Conservation (phyloP, 2,329 filamentous ascomycete genomes). For the Trichoderma citrinoviride region DNA sequence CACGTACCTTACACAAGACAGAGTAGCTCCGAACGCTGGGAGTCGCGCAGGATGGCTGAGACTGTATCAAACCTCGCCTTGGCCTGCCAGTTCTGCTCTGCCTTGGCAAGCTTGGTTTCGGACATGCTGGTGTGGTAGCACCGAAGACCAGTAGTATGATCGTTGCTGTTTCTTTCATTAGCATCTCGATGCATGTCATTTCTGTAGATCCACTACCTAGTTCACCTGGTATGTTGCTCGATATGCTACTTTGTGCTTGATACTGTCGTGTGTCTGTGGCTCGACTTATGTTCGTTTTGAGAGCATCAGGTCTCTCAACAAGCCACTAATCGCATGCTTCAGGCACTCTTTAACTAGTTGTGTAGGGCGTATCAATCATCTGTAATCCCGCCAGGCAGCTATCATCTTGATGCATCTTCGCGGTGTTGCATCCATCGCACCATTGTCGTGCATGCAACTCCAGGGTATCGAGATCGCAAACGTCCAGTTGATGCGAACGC, state of each 20-base stretch:
- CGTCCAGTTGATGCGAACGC: no score
- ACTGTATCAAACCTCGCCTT: conserved; percentile 12
- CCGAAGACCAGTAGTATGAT: neutral
- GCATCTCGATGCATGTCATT: neutral
- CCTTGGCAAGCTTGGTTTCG: neutral
- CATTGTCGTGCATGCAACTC: neutral
- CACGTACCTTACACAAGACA: neutral
- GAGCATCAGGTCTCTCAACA: no score
- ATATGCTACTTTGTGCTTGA: no score
- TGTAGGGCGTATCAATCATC: neutral
- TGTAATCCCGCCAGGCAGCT: neutral
- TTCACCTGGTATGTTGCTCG: no score
- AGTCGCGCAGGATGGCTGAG: conserved; percentile 5
- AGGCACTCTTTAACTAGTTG: neutral
- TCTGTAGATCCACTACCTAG: no score
- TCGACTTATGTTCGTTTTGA: no score
- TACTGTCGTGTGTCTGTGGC: no score
- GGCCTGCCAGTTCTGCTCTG: conserved; percentile 9
- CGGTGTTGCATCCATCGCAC: neutral
- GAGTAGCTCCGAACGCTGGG: neutral
- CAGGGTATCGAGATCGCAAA: neutral
- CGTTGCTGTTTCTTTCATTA: neutral
- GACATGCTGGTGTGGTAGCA: neutral
- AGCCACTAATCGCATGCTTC: neutral
- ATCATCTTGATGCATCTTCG: no score